Evolutionary conservation across 108 stramenopile genomes (phyloP), one percentile per base, ranked within the genome.

Genomic region (Skeletonema grethae): DNA sequence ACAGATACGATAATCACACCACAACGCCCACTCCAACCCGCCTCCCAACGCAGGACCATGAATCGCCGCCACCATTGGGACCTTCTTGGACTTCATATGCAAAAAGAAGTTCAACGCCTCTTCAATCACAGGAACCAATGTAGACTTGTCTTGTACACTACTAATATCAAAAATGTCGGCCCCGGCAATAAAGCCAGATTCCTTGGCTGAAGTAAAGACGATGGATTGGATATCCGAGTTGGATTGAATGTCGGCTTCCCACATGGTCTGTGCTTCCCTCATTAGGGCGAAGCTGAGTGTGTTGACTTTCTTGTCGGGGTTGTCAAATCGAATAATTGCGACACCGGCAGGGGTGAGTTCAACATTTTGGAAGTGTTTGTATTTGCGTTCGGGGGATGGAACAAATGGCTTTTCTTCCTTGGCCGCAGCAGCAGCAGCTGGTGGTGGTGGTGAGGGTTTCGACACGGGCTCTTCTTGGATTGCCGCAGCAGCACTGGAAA

Each of bases 11-110:
- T 98, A 99, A 79, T 97, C 96, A 77, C 98, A 98, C 95, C 97
- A 96, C 63, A 99, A 76, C n/a, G 97, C 96, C 96, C 97, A 97
- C 72, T 99, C 99, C 65, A 99, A 78, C 2, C 99, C 99, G n/a
- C 99, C 99, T 30, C 99, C 99, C 7, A 99, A 83, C 15, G 95
- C 95, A 8, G 93, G 90, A 20, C 99, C 99, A 75, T 99, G 84
- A 80, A 99, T 98, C 57, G 97, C 99, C 24, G 88, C 92, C 25
- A 99, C 97, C 61, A 98, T 66, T 7, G 99, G 99, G 20, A 96
- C 82, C 28, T 81, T 83, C 83, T 89, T 91, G 7, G 70, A 48
- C 59, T 84, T 82, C 85, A 94, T 87, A 35, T 69, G 65, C 68
- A 91, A 90, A 78, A 97, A 94, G 60, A 96, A 91, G 10, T 88